Evolutionary conservation across 2,329 filamentous ascomycete species (phyloP), one percentile per base, ranked within the genome.

Genomic region (Thelonectria olida): DNA sequence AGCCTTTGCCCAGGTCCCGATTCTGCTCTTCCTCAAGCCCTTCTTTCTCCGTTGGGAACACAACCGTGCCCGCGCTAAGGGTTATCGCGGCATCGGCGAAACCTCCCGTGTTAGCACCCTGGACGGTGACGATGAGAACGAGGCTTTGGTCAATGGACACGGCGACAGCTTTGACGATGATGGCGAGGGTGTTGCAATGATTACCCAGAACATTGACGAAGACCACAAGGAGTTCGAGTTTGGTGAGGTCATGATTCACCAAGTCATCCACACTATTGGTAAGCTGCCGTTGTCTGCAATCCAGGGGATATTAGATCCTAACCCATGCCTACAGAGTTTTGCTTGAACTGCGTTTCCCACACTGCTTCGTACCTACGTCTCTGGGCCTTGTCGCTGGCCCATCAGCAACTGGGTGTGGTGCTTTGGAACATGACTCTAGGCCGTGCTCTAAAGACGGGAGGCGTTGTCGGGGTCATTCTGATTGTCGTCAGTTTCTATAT

Each of bases 161-260:
- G 92, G 90, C 75, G 76, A 81, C 45, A 85, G 84, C 68, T 75
- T 81, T 22, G 81, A 80, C 52, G 82, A 92, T 62, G 93, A 96
- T 57, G 90, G 90, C 34, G 92, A 96, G 68, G 93, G 92, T 44
- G 88, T 91, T 61, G 93, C 91, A 55, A 92, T 97, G 89, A 93
- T 97, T 74, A 92, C 92, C 2, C 90, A 97, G 76, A 92, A 96
- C 74, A 88, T 96, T 68, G 85, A 85, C 42, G 92, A 92, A 49
- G 94, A 94, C 69, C 92, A 97, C 70, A 93, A 96, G 73, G 96
- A 99, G 75, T 99, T 99, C 76, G 96, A 99, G 72, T 99, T 99
- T 76, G 88, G 91, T 62, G 96, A 99, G 78, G 87, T 93, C 66
- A 97, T 99, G 93, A 99, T 99, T 74, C 96, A 99, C 80, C 96